These are phyloP conservation scores for Leucocoprinus gongylophorus DNA, from an alignment of 1,284 basidiomycete species.

Conservation along the genomic window DNA sequence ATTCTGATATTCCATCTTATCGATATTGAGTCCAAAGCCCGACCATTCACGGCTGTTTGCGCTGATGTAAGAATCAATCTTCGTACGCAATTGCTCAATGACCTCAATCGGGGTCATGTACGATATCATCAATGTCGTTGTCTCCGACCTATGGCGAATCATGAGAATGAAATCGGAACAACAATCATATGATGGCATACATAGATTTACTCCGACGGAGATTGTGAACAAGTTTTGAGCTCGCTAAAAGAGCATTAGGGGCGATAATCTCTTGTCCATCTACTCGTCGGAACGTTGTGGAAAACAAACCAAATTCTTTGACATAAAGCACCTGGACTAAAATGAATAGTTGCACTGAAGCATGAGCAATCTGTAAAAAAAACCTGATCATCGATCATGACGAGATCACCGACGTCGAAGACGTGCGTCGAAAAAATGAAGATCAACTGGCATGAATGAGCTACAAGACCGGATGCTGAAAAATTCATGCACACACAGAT, in stretches of 20 bases:
- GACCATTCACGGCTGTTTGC: constrained; percentile 74
- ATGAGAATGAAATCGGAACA: constrained; percentile 12
- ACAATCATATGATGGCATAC: constrained; percentile 31
- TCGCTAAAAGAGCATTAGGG: constrained; percentile 72
- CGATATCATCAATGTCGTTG: constrained; percentile 54
- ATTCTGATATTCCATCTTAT: constrained; percentile 74
- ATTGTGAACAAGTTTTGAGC: constrained; percentile 72
- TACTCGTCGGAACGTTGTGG: constrained; percentile 72
- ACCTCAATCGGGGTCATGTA: constrained; percentile 63
- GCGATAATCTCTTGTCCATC: constrained; percentile 78
- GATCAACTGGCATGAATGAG: constrained; percentile 44
- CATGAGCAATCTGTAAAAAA: constrained; percentile 15
- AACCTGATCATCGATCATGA: constrained; percentile 71
- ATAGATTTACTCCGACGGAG: constrained; percentile 68
- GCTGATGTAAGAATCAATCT: constrained; percentile 54
- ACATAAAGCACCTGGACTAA: constrained; percentile 46
- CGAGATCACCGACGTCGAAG: constrained; percentile 72
- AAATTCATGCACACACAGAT: constrained; percentile 41
- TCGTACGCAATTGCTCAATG: constrained; percentile 58
- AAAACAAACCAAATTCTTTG: constrained; percentile 75
- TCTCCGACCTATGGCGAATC: constrained; percentile 60
- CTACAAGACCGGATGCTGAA: neutral
- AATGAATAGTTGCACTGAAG: neutral
- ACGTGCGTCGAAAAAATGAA: constrained; percentile 83
- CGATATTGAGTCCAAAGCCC: constrained; percentile 52